phyloP scores from a whole-genome alignment of 2,329 filamentous ascomycete species.

The Fusarium sp. region DNA sequence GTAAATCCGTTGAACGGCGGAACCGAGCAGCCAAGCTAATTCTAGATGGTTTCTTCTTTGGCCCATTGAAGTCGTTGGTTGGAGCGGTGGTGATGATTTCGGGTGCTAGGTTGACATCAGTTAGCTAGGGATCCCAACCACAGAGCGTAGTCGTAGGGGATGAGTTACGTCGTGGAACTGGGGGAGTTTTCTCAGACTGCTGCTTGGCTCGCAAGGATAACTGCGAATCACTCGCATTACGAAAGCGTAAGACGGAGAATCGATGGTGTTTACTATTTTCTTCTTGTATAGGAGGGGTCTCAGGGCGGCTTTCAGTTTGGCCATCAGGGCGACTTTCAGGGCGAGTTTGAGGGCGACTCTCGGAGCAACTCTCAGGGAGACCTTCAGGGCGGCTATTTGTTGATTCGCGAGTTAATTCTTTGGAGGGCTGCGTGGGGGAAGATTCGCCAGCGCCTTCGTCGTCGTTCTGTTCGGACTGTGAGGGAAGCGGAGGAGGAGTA shows the following conservation, averaged over 20 bases:
- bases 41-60: slow-evolving; percentile 65
- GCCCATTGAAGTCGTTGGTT: slow-evolving; percentile 68
- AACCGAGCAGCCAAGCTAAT: slow-evolving; percentile 63
- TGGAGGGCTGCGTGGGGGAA: slow-evolving; percentile 37
- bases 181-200: slow-evolving; percentile 66
- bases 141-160: slow-evolving; percentile 13
- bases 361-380: slow-evolving; percentile 11
- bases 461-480: slow-evolving; percentile 34
- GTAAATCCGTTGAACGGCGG: slow-evolving; percentile 61
- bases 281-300: slow-evolving; percentile 62
- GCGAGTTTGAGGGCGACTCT: slow-evolving; percentile 19
- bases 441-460: slow-evolving; percentile 32
- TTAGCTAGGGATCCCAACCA: slow-evolving; percentile 19
- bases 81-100: slow-evolving; percentile 93
- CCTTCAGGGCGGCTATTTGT: slow-evolving; percentile 17
- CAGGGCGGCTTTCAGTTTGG: slow-evolving; percentile 48
- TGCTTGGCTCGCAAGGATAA: slow-evolving; percentile 79
- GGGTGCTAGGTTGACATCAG: slow-evolving; percentile 58
- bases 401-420: slow-evolving; percentile 37
- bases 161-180: slow-evolving; percentile 65
- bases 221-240: slow-evolving; percentile 93
- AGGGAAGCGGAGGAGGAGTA: slow-evolving; percentile 35
- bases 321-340: slow-evolving; percentile 19
- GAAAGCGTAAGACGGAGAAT: slow-evolving; percentile 80
- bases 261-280: slow-evolving; percentile 66